Conservation (phyloP, 495 filamentous ascomycete species). For the Penicillium cataractarum region DNA sequence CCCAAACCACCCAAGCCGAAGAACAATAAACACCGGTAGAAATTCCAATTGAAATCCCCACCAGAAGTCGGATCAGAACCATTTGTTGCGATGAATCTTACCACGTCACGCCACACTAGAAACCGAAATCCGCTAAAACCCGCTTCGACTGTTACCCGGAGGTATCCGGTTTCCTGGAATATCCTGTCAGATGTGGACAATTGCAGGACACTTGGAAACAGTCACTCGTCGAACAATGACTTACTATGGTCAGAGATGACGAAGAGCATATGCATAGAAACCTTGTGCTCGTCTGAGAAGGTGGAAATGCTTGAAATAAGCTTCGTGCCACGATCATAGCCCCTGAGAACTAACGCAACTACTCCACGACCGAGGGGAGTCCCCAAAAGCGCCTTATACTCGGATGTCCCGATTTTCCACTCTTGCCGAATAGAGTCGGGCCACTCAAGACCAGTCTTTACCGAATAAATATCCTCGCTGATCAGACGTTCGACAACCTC, state of each 20-base stretch:
- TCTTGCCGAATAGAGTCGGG: neutral
- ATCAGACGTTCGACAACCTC: neutral
- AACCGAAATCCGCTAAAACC: neutral
- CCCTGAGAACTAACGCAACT: slow-evolving; percentile 12
- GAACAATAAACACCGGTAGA: neutral
- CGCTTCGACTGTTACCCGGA: neutral
- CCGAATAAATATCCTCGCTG: slow-evolving; percentile 3
- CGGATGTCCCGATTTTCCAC: slow-evolving; percentile 3
- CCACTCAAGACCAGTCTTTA: neutral
- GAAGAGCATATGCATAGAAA: slow-evolving; percentile 6
- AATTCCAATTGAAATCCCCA: neutral
- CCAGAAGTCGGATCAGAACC: neutral
- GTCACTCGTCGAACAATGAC: neutral
- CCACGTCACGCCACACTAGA: neutral
- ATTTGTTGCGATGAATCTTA: neutral
- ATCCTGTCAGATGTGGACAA: neutral
- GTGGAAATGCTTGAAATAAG: slow-evolving; percentile 14
- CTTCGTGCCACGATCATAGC: slow-evolving; percentile 7
- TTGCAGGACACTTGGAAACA: neutral
- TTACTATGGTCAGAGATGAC: neutral
- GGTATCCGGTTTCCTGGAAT: neutral
- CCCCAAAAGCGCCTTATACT: slow-evolving; percentile 11
- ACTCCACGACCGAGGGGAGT: slow-evolving; percentile 10
- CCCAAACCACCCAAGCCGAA: neutral
- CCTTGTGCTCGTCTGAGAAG: neutral